Percentiles rank a stretch among this genome's conserved stretches.
Conservation (phyloP, 306 rosid genomes). For the Hippophae rhamnoides region DNA sequence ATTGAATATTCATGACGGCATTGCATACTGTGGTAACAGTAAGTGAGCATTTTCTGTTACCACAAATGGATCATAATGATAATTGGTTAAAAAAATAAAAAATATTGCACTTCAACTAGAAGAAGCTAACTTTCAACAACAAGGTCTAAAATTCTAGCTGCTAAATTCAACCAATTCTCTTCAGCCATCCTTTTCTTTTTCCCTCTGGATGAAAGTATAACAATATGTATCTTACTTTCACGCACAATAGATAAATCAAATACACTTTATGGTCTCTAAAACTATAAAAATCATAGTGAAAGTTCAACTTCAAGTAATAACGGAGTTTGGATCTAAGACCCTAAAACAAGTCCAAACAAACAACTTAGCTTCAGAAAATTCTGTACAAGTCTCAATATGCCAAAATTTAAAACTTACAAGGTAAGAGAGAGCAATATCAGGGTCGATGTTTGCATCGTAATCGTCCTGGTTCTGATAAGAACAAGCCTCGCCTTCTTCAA, state of each 20-base stretch:
- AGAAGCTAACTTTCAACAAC: not conserved
- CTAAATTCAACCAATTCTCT: not conserved
- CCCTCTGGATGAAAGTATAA: not conserved
- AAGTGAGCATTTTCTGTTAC: not conserved
- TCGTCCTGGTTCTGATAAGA: conserved; percentile 61
- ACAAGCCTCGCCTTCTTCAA: conserved; percentile 95
- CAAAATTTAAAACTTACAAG: conserved; percentile 44
- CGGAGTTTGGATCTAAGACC: conserved; percentile 14
- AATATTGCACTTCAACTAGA: conserved; percentile 3
- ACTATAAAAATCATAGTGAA: not conserved
- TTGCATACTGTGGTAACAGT: conserved; percentile 6
- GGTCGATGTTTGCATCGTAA: conserved; percentile 63
- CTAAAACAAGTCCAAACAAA: conserved; percentile 25
- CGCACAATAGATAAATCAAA: conserved; percentile 1
- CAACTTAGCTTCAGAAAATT: not conserved
- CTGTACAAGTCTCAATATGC: not conserved
- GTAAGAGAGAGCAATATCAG: conserved; percentile 77
- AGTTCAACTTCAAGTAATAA: not conserved
- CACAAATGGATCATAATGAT: conserved; percentile 10
- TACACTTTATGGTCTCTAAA: conserved; percentile 2
- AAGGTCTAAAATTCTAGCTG: conserved; percentile 2
- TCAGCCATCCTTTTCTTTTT: not conserved
- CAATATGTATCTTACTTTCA: not conserved
- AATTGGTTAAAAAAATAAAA: too few relatives aligned
- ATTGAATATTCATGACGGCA: conserved; percentile 8